A percentile compares a stretch with the other conserved stretches of the same genome.
Conservation (phyloP, 192 early-diverging fungal genomes). For the Gryganskiella cystojenkinii region DNA sequence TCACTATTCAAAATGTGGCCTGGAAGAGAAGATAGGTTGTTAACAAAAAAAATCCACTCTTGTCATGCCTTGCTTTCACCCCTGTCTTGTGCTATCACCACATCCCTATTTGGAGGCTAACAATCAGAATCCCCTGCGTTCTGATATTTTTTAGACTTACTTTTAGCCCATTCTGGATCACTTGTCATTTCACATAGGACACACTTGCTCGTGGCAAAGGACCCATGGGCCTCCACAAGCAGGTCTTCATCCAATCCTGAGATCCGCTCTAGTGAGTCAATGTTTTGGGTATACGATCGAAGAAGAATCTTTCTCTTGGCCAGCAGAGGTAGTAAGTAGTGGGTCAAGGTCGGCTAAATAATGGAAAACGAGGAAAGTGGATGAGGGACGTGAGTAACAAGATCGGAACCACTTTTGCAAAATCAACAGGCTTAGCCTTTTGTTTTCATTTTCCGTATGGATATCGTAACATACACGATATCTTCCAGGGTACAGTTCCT, state of each 20-base stretch:
- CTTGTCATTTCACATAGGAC: constrained; percentile 63
- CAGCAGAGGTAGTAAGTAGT: constrained; percentile 89
- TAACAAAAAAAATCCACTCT: constrained; percentile 10
- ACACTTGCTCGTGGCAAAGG: constrained; percentile 87
- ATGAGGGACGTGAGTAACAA: background rate
- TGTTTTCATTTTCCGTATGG: background rate
- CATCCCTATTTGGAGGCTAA: background rate
- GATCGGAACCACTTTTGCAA: background rate
- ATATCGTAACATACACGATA: constrained; percentile 51
- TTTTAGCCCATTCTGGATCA: constrained; percentile 52
- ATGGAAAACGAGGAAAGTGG: background rate
- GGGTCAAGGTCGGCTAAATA: constrained; percentile 79
- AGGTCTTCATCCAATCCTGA: constrained; percentile 77
- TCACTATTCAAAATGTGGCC: constrained; percentile 63
- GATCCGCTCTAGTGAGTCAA: constrained; percentile 92
- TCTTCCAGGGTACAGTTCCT: constrained; percentile 90
- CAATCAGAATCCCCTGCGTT: no score
- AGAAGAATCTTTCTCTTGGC: constrained; percentile 76
- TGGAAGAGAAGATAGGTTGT: background rate
- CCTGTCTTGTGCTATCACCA: background rate
- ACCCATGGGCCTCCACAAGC: constrained; percentile 95
- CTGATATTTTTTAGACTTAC: constrained; percentile 10
- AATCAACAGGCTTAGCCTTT: background rate
- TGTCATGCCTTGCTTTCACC: background rate
- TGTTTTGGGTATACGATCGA: constrained; percentile 96